These are phyloP conservation scores for Massarina eburnea DNA, from an alignment of 2,329 filamentous ascomycete genomes.

Conservation along the genomic window DNA sequence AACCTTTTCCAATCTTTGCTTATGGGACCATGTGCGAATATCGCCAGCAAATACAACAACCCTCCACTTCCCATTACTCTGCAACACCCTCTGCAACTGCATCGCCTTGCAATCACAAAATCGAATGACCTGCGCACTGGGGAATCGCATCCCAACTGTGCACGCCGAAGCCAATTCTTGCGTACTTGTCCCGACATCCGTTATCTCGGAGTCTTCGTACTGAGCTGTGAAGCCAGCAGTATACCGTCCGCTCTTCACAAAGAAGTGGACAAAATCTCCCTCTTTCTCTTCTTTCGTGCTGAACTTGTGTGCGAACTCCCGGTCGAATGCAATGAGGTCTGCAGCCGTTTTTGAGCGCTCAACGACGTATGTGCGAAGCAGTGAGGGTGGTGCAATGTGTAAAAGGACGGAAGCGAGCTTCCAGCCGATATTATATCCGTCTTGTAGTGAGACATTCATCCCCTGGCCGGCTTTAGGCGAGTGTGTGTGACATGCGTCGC, in stretches of 20 bases:
- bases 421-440: conserved; percentile 61
- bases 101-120: conserved; percentile 61
- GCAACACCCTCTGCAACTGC: conserved; percentile 54
- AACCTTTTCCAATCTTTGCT: conserved; percentile 44
- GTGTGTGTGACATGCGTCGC: conserved; percentile 70
- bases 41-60: conserved; percentile 54
- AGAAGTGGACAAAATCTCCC: conserved; percentile 58
- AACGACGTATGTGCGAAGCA: conserved; percentile 63
- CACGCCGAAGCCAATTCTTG: conserved; percentile 42
- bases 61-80: conserved; percentile 56
- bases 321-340: conserved; percentile 64
- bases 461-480: conserved; percentile 72
- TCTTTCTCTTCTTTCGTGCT: conserved; percentile 49
- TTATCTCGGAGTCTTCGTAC: conserved; percentile 57
- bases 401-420: conserved; percentile 49
- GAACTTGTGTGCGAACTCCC: conserved; percentile 57
- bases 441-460: conserved; percentile 63
- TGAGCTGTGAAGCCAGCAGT: conserved; percentile 61
- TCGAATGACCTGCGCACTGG: conserved; percentile 60
- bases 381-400: conserved; percentile 55
- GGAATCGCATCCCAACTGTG: conserved; percentile 52
- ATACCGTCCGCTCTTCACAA: conserved; percentile 59
- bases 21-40: conserved; percentile 30
- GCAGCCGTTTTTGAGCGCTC: conserved; percentile 53
- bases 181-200: conserved; percentile 36